Conservation (phyloP, 73 alveolate species). For the Paramecium sexaurelia region DNA sequence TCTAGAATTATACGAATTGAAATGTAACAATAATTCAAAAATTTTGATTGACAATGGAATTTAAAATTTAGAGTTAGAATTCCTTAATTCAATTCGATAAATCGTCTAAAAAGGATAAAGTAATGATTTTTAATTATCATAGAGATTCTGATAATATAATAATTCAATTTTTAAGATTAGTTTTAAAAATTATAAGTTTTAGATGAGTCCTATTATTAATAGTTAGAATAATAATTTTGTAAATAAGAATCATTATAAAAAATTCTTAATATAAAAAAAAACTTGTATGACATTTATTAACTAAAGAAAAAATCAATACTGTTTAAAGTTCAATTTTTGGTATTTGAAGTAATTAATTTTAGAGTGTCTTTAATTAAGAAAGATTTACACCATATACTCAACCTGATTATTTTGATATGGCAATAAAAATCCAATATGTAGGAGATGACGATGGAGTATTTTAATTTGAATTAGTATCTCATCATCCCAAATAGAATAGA, state of each 20-base stretch:
- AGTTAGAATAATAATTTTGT: neutral
- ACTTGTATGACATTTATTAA: neutral
- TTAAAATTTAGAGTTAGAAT: neutral
- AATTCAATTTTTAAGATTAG: neutral
- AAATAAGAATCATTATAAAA: neutral
- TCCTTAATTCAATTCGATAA: neutral
- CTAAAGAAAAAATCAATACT: neutral
- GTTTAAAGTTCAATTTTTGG: constrained; percentile 14
- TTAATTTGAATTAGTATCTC: neutral
- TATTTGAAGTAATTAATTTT: neutral
- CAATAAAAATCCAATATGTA: neutral
- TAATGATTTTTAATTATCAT: neutral
- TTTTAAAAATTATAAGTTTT: neutral
- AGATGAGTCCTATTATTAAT: neutral
- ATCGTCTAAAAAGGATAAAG: neutral
- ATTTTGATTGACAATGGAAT: neutral
- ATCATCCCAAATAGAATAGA: neutral
- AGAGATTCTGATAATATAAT: neutral
- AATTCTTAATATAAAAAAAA: neutral
- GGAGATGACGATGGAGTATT: neutral
- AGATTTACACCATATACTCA: neutral
- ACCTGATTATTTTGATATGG: constrained; percentile 18
- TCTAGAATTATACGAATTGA: neutral
- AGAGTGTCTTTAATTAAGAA: constrained; percentile 19
- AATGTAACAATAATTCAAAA: neutral